Evolutionary conservation across 2,329 filamentous ascomycete species (phyloP).

Genomic region (Alternaria sp.): DNA sequence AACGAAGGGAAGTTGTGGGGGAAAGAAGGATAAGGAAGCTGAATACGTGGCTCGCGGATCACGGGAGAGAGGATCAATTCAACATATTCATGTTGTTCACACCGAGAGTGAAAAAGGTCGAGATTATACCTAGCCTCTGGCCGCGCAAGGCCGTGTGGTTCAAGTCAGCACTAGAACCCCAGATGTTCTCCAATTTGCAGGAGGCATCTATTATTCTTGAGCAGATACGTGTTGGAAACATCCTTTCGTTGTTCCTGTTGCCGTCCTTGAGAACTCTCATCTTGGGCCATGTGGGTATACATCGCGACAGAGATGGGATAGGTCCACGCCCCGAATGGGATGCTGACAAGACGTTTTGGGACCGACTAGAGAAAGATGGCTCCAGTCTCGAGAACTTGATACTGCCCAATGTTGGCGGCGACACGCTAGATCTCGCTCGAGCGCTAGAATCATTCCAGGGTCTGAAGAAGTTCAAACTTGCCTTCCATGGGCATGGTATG

Average conservation of each 20-base stretch:
- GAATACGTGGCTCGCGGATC: not conserved
- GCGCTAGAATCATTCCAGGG: not conserved
- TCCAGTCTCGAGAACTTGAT: constrained; percentile 10
- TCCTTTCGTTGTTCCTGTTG: constrained; percentile 9
- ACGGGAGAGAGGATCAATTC: not conserved
- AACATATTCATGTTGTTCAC: constrained; percentile 5
- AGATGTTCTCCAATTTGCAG: constrained; percentile 4
- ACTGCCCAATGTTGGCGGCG: not conserved
- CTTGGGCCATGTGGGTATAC: not conserved
- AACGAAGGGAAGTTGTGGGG: not conserved
- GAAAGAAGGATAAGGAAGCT: not conserved
- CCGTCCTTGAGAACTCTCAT: constrained; percentile 8
- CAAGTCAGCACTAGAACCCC: not conserved
- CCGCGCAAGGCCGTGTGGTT: constrained; percentile 8
- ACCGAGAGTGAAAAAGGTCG: not conserved
- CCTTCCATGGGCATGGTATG: not conserved
- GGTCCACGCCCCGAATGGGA: not conserved
- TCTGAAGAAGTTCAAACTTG: constrained; percentile 10
- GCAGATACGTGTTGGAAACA: constrained; percentile 3
- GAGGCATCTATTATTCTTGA: not conserved
- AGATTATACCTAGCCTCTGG: not conserved
- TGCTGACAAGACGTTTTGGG: not conserved
- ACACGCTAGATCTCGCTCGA: not conserved
- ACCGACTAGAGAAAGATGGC: constrained; percentile 6
- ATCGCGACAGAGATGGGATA: not conserved